These are phyloP conservation scores for Nitzschia sp. DNA, from an alignment of 108 stramenopile species.

Conservation along the genomic window DNA sequence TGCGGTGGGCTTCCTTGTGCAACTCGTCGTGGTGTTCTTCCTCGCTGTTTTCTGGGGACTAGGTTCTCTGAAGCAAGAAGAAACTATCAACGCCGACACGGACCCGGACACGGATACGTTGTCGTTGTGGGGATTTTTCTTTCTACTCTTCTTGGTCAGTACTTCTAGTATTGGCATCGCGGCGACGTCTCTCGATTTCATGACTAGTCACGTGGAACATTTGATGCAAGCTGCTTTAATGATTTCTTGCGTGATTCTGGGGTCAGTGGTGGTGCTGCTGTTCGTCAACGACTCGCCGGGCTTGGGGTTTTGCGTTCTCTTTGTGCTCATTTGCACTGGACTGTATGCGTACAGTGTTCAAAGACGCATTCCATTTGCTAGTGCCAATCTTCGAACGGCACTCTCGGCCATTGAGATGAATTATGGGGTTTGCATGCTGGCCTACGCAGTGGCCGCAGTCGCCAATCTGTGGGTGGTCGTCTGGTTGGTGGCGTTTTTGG, in stretches of 20 bases:
- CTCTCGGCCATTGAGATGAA: slow-evolving; percentile 42
- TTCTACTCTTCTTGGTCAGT: slow-evolving; percentile 21
- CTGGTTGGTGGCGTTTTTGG: slow-evolving; percentile 30
- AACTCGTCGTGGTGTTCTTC: slow-evolving; percentile 23
- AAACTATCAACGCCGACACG: background rate
- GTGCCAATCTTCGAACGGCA: slow-evolving; percentile 58
- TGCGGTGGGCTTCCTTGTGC: slow-evolving; percentile 49
- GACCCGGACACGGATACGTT: background rate
- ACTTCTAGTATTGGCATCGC: slow-evolving; percentile 22
- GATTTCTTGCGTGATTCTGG: slow-evolving; percentile 11
- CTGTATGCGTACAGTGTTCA: slow-evolving; percentile 37
- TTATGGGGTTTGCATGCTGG: slow-evolving; percentile 48
- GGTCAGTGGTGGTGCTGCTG: slow-evolving; percentile 4
- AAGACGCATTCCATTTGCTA: slow-evolving; percentile 73
- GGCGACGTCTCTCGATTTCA: slow-evolving; percentile 28
- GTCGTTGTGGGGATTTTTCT: slow-evolving; percentile 17
- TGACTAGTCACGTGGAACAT: slow-evolving; percentile 36
- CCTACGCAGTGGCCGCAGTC: slow-evolving; percentile 28
- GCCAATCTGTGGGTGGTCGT: slow-evolving; percentile 39
- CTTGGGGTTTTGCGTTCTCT: slow-evolving; percentile 14
- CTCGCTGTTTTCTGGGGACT: slow-evolving; percentile 29
- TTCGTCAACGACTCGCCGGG: slow-evolving; percentile 3
- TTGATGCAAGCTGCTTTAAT: slow-evolving; percentile 40
- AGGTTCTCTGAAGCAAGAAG: slow-evolving; percentile 10
- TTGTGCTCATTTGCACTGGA: slow-evolving; percentile 8